Conservation (phyloP, 768 basidiomycete species). For the Russula vinacea region DNA sequence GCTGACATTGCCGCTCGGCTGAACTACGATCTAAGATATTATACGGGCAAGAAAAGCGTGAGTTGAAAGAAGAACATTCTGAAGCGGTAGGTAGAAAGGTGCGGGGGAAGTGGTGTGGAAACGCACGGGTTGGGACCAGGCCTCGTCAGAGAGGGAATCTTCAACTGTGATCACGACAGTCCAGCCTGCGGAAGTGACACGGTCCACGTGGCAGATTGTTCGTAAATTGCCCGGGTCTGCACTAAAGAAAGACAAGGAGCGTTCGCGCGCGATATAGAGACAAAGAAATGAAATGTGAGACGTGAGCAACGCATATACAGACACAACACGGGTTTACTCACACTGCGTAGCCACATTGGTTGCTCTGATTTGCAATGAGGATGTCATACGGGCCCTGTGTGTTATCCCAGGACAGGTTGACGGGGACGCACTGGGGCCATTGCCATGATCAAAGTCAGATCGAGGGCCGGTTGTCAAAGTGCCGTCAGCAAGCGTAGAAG, state of each 20-base stretch:
- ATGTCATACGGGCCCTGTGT: constrained; percentile 55
- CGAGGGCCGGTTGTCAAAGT: background rate
- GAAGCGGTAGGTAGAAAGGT: too few species aligned
- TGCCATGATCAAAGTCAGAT: background rate
- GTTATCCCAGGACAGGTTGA: constrained; percentile 51
- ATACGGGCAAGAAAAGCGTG: too few species aligned
- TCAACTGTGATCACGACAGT: constrained; percentile 51
- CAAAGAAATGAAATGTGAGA: background rate
- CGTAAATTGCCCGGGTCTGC: constrained; percentile 55
- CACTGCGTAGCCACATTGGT: constrained; percentile 61
- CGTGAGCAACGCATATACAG: background rate
- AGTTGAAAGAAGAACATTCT: too few species aligned
- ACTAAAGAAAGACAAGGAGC: constrained; percentile 37
- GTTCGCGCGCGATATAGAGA: background rate
- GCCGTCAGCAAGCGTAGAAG: background rate
- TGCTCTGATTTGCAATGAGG: constrained; percentile 48
- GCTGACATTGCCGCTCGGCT: constrained; percentile 38
- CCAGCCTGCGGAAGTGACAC: constrained; percentile 47
- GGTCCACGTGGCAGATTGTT: constrained; percentile 46
- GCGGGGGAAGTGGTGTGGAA: background rate
- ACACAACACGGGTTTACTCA: constrained; percentile 39
- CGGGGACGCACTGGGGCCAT: constrained; percentile 48
- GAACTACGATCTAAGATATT: constrained; percentile 38
- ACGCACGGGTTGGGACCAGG: constrained; percentile 43
- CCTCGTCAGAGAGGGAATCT: constrained; percentile 55